Conservation (phyloP, 768 basidiomycete species). For the Russula dissimulans region DNA sequence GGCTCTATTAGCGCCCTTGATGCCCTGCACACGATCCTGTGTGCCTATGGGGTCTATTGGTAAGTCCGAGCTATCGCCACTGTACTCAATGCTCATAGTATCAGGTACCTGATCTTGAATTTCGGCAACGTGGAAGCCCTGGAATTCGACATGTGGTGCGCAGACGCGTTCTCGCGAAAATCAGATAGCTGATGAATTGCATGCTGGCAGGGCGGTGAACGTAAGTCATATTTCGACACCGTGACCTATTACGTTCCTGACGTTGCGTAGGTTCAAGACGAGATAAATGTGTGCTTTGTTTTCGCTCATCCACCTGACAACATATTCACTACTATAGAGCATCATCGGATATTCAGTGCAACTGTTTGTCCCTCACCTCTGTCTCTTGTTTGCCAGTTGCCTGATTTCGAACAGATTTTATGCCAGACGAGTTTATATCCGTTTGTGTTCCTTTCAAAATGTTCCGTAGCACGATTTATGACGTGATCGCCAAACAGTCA, state of each 20-base stretch:
- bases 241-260: slow-evolving; percentile 11
- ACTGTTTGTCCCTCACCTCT: not conserved
- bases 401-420: not conserved
- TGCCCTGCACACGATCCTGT: slow-evolving; percentile 35
- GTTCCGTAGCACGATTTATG: not conserved
- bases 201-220: slow-evolving; percentile 14
- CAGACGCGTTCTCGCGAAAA: not conserved
- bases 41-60: slow-evolving; percentile 39
- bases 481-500: not conserved
- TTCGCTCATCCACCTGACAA: not conserved
- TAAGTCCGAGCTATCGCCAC: slow-evolving; percentile 20
- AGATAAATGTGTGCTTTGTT: not conserved
- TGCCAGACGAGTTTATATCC: not conserved
- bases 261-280: not conserved
- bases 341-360: not conserved
- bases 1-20: slow-evolving; percentile 30
- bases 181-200: not conserved
- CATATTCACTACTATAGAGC: not conserved
- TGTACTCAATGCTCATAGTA: not conserved
- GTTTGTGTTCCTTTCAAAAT: not conserved
- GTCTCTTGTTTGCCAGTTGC: not conserved
- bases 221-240: slow-evolving; percentile 20
- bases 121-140: slow-evolving; percentile 32
- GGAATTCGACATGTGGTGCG: slow-evolving; percentile 35
- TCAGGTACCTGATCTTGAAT: slow-evolving; percentile 40